phyloP scores from a whole-genome alignment of 208 protist genomes.

The Trypanosoma boissoni region DNA sequence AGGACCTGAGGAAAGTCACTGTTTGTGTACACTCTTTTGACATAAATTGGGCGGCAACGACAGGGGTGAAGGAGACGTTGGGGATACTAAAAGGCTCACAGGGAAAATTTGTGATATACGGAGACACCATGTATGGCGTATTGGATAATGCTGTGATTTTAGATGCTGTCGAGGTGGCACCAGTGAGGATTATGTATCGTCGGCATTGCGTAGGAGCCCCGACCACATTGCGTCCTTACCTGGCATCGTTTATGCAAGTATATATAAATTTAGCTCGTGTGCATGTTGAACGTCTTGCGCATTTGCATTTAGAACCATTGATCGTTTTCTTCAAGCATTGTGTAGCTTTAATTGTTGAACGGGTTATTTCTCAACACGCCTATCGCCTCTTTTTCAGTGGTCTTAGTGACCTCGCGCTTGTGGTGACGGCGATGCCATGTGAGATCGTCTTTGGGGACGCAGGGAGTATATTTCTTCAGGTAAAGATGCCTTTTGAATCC shows the following conservation, averaged over 20 bases:
- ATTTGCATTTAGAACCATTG: conserved; percentile 19
- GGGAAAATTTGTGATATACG: background rate
- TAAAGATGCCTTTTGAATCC: conserved; percentile 12
- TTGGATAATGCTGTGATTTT: conserved; percentile 12
- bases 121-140: conserved; percentile 10
- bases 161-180: conserved; percentile 22
- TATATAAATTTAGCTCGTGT: conserved; percentile 22
- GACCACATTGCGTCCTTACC: conserved; percentile 30
- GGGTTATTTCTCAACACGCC: conserved; percentile 37
- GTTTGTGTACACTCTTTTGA: too few relatives aligned
- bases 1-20: too few relatives aligned
- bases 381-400: conserved; percentile 62
- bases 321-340: conserved; percentile 9
- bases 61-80: background rate
- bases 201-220: conserved; percentile 13
- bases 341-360: conserved; percentile 30
- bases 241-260: conserved; percentile 47
- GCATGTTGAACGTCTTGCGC: conserved; percentile 20
- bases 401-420: conserved; percentile 49
- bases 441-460: conserved; percentile 9
- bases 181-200: conserved; percentile 15
- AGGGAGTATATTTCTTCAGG: conserved; percentile 3
- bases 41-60: background rate
- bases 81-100: background rate
- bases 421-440: conserved; percentile 19